Conservation (phyloP, 805 yeast species). For the Wickerhamomyces rabaulensis region DNA sequence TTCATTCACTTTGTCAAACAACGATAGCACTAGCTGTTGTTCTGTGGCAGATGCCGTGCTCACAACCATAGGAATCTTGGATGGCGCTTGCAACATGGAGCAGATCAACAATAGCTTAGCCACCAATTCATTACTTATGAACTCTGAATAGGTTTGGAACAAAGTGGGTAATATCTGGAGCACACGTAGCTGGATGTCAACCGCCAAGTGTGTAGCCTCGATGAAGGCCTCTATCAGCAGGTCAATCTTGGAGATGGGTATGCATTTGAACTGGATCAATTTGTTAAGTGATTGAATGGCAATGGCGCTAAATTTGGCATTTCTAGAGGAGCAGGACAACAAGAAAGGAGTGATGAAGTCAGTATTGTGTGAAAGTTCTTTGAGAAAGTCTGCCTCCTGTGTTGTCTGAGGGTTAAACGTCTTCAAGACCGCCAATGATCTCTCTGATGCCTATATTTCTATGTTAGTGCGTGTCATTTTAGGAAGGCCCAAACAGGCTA, state of each 20-base stretch:
- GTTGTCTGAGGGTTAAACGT: constrained; percentile 24
- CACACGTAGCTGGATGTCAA: constrained; percentile 81
- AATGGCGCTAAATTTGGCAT: constrained; percentile 64
- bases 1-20: constrained; percentile 60
- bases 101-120: constrained; percentile 62
- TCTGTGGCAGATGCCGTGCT: constrained; percentile 93
- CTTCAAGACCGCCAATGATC: constrained; percentile 43
- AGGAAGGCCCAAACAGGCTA: too few relatives aligned
- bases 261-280: constrained; percentile 46
- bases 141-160: constrained; percentile 54
- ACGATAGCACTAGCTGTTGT: constrained; percentile 73
- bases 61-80: constrained; percentile 68
- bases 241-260: constrained; percentile 48
- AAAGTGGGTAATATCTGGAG: constrained; percentile 78
- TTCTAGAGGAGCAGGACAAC: constrained; percentile 66
- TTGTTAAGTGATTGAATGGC: constrained; percentile 69
- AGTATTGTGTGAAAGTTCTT: constrained; percentile 37
- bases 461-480: constrained; percentile 1
- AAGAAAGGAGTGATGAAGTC: constrained; percentile 66
- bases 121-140: constrained; percentile 50
- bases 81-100: constrained; percentile 62
- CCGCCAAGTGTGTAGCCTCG: constrained; percentile 70
- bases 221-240: constrained; percentile 61
- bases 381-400: constrained; percentile 25
- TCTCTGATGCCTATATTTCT: constrained; percentile 35